A percentile compares a stretch with the other conserved stretches of the same genome.
Conservation (phyloP, 2,329 filamentous ascomycete genomes). For the Fonsecaea monophora region DNA sequence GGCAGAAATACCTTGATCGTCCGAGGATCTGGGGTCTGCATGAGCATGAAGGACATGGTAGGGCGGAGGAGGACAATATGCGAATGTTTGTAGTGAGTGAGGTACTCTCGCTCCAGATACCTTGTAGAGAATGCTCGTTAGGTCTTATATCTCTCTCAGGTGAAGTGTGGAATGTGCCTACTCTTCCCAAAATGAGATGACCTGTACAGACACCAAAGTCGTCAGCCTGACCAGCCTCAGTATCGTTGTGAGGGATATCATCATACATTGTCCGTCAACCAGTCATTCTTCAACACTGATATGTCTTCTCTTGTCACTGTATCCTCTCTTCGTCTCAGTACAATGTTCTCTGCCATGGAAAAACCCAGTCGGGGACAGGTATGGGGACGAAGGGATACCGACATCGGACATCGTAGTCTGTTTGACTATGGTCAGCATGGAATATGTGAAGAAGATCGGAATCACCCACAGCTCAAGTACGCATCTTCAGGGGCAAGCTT, state of each 20-base stretch:
- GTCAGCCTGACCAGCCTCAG: conserved; percentile 1
- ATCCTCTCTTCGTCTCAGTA: conserved; percentile 21
- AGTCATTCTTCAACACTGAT: conserved; percentile 86
- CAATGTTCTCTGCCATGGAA: background rate
- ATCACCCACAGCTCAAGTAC: conserved; percentile 71
- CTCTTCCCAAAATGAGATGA: conserved; percentile 98
- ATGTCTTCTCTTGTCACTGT: conserved; percentile 88
- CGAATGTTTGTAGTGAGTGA: conserved; percentile 78
- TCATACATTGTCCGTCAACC: conserved; percentile 92
- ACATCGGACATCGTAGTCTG: conserved; percentile 72
- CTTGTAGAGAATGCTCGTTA: conserved; percentile 44
- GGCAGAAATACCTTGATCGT: conserved; percentile 51
- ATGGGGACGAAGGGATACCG: conserved; percentile 45
- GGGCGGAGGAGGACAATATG: conserved; percentile 90
- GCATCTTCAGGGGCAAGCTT: conserved; percentile 68
- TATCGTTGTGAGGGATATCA: background rate
- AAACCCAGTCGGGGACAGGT: background rate
- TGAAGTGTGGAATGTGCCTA: conserved; percentile 53
- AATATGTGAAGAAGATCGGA: background rate
- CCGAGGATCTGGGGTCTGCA: conserved; percentile 69
- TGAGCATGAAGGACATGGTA: conserved; percentile 89
- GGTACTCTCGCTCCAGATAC: conserved; percentile 87
- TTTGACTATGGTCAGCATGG: background rate
- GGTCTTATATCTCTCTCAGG: conserved; percentile 11
- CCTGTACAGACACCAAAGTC: conserved; percentile 57